Base-by-base conservation (phyloP, 2,329 filamentous ascomycete genomes). In the Biscogniauxia mediterranea region DNA sequence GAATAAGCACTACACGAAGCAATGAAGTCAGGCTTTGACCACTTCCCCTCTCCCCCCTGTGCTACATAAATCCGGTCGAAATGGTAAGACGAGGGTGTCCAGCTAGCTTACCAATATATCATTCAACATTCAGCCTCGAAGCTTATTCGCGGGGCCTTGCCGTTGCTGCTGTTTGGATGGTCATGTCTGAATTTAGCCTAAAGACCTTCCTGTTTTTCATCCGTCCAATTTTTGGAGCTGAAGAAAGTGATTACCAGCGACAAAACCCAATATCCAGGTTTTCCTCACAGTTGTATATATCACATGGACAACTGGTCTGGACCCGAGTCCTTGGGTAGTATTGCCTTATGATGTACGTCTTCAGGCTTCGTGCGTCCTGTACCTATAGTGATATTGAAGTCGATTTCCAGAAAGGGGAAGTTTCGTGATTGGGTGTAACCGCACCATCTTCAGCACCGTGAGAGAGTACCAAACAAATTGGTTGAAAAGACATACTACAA, bases 161-260 rank as follows among this genome's bases (percentile, higher is more conserved):
- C 56, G 13, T 4, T 59, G 53, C 59, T 55, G 46, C 54, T 50
- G 49, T 46, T 62, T 8, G 42, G 21, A 50, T 42, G 53, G 53
- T 42, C 46, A 53, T 26, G 55, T 54, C 54, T 25, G 38, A 51
- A 59, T 66, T 70, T 69, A 67, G 65, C 65, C 66, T 66, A 55
- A 68, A 66, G 3, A 25, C 21, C 21, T 52, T 28, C 19, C 6
- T 8, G 23, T 26, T 51, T 60, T 54, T 58, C 46, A 64, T 57
- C 49, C 13, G 15, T 56, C 20, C 46, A 46, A 13, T 7, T 38
- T 17, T 9, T 49, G 11, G 50, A 28, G 32, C 20, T 23, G 20
- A 52, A 59, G 42, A 54, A 28, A 54, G 38, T 59, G 21, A 50
- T 11, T 50, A 42, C 46, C 51, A 51, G 42, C 15, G 46, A 32